Percentiles rank a stretch among this genome's conserved stretches.
Conservation (phyloP, 148 eudicot species). For the Polygonum maritimum region DNA sequence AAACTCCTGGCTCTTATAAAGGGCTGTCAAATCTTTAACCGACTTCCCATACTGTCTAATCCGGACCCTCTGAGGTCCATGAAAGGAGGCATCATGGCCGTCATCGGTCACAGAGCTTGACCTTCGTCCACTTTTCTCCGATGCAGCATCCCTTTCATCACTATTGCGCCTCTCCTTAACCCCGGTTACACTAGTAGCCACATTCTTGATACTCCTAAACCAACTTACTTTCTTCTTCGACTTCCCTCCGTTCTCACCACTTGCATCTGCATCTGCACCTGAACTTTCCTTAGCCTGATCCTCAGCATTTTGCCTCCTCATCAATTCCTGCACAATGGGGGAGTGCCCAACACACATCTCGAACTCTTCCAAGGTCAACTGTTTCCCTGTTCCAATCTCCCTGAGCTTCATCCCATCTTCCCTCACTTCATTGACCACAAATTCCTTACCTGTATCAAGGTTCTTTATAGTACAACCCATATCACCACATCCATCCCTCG, state of each 20-base stretch:
- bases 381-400: constrained; percentile 82
- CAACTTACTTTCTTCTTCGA: constrained; percentile 73
- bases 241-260: constrained; percentile 41
- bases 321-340: constrained; percentile 81
- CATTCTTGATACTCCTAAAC: constrained; percentile 73
- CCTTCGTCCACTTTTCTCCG: constrained; percentile 79
- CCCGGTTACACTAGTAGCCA: constrained; percentile 61
- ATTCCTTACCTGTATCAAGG: constrained; percentile 89
- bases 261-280: constrained; percentile 27
- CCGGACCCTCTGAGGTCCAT: constrained; percentile 78
- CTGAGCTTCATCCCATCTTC: constrained; percentile 50
- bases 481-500: constrained; percentile 16
- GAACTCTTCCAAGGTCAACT: constrained; percentile 93
- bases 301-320: constrained; percentile 94
- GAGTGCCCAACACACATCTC: constrained; percentile 83
- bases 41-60: constrained; percentile 82
- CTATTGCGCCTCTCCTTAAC: constrained; percentile 65
- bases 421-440: constrained; percentile 83
- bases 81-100: constrained; percentile 72
- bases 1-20: constrained; percentile 76
- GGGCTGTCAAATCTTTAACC: constrained; percentile 61
- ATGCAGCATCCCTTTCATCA: constrained; percentile 79
- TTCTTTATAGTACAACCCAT: constrained; percentile 63
- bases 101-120: constrained; percentile 95
- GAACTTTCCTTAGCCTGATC: constrained; percentile 31